Base-by-base conservation (phyloP, 2,329 filamentous ascomycete species). In the Pezicula radicicola region DNA sequence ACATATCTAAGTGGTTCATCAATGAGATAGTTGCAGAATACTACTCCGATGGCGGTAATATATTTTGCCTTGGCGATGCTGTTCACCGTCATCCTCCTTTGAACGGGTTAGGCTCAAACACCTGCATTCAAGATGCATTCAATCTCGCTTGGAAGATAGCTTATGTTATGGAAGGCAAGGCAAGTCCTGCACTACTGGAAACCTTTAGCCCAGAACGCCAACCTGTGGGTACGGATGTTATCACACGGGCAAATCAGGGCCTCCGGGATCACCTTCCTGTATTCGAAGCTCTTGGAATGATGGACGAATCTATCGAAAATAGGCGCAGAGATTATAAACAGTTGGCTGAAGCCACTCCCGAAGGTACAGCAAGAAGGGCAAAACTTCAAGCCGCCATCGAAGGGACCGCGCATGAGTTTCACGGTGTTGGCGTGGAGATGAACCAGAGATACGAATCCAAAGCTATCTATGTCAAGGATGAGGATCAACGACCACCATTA, bases 11-110 rank as follows among this genome's bases (percentile, higher is more conserved):
- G 56, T 87, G 83, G 83, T 71, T 69, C 49, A 78, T 86, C 59
- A 84, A 84, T 56, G 83, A 86, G 63, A 80, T 72, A 5, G 77
- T 84, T 1, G 83, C 82, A 0, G 76, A 83, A 61, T 66, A 70
- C 12, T 86, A 84, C 57, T 53, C 61, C 19, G 55, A 57, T 33
- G 60, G 54, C 3, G 60, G 52, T 43, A 75, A 6, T 12, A 63
- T 60, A 15, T 76, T 79, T 64, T 81, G 78, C 53, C 67, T 84
- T 6, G 80, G 81, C 9, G 81, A 84, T 54, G 77, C 80, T 0
- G 77, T 77, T 1, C 80, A 84, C 60, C 72, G 80, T 1, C 80
- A 84, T 60, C 80, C 81, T 0, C 80, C 81, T 0, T 68, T 76
- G 16, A 79, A 81, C 59, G 81, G 79, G 0, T 71, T 83, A 1